A percentile compares a stretch with the other conserved stretches of the same genome.
Conservation (phyloP, 2,329 filamentous ascomycete species). For the Fusarium sterilihyphosum region DNA sequence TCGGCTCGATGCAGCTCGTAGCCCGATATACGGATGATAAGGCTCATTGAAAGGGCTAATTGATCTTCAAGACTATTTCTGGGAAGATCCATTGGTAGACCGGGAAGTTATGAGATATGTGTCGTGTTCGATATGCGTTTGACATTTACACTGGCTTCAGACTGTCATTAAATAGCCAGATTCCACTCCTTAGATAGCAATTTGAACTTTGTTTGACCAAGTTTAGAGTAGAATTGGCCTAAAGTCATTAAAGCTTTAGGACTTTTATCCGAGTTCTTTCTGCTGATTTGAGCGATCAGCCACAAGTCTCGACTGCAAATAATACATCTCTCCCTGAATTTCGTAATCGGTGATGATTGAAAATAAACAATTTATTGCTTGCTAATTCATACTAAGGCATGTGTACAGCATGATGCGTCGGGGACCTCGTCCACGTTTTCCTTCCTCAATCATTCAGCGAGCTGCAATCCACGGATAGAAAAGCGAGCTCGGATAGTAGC, state of each 20-base stretch:
- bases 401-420: background rate
- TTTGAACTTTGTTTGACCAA: background rate
- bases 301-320: too few species aligned
- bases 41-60: too few species aligned
- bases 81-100: too few species aligned
- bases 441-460: conserved; percentile 12
- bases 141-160: accelerated
- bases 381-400: conserved; percentile 7
- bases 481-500: conserved; percentile 29
- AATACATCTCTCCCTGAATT: too few species aligned
- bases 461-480: conserved; percentile 29
- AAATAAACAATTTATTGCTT: background rate
- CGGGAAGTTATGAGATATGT: background rate
- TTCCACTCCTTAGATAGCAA: background rate
- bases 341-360: accelerated
- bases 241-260: background rate
- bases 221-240: accelerated
- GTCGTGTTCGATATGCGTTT: accelerated
- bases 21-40: background rate
- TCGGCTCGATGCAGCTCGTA: too few species aligned
- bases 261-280: background rate
- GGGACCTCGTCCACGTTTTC: accelerated
- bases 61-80: too few species aligned
- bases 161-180: background rate
- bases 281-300: too few species aligned